Percentiles rank a stretch among this genome's conserved stretches.
phyloP scores from a whole-genome alignment of 257 asterid genomes.

The Fraxinus cuspidata region DNA sequence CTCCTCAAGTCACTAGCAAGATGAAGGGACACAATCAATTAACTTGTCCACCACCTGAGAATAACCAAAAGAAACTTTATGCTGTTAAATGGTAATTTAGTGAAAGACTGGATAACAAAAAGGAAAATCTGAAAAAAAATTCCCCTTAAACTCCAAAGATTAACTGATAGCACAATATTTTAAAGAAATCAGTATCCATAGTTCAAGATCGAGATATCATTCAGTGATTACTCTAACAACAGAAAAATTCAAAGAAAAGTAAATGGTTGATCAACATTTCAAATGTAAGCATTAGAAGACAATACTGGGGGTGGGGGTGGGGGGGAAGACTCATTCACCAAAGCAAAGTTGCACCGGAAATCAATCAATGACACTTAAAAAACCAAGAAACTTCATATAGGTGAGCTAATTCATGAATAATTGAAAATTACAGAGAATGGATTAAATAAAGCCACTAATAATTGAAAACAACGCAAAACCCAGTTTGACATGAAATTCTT shows the following conservation, averaged over 20 bases:
- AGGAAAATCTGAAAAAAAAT: background rate
- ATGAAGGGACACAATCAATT: constrained; percentile 4
- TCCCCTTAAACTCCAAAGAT: constrained; percentile 3
- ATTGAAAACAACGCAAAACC: background rate
- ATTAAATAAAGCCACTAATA: background rate
- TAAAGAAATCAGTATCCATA: background rate
- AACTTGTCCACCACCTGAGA: constrained; percentile 20
- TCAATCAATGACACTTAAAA: constrained; percentile 9
- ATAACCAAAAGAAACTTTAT: background rate
- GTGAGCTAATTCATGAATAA: background rate
- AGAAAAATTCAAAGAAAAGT: background rate
- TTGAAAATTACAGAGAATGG: background rate
- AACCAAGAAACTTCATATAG: constrained; percentile 5
- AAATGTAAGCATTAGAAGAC: background rate
- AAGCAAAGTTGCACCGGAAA: background rate
- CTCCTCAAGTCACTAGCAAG: background rate
- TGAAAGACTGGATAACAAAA: background rate
- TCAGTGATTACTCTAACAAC: background rate
- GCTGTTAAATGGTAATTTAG: background rate
- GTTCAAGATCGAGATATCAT: background rate
- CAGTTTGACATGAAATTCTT: background rate
- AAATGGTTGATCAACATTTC: background rate
- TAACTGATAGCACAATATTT: background rate
- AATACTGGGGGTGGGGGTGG: background rate
- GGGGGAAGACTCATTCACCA: background rate